Conservation (phyloP, 495 filamentous ascomycete species). For the Rusavskia elegans region DNA sequence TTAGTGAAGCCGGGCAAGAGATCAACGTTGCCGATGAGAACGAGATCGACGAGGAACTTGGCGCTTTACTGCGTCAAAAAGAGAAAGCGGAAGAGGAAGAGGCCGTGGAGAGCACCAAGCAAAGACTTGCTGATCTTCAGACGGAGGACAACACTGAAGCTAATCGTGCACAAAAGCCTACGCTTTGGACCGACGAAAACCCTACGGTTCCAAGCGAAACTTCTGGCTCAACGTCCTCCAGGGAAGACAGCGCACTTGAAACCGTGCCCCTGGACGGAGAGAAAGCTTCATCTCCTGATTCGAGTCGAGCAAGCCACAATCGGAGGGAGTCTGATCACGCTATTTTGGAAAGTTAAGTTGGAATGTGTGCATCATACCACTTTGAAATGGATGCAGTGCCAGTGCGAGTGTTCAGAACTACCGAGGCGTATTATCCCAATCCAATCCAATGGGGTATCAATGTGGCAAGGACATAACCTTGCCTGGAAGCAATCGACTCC, state of each 20-base stretch:
- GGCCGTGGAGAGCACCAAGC: constrained; percentile 27
- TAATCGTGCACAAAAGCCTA: not conserved
- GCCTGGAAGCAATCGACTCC: too few relatives aligned
- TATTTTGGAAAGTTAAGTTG: too few relatives aligned
- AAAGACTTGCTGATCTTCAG: constrained; percentile 20
- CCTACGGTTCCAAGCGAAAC: not conserved
- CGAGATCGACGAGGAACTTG: constrained; percentile 81
- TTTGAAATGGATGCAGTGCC: too few relatives aligned
- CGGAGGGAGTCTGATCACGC: too few relatives aligned
- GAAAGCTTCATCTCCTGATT: too few relatives aligned
- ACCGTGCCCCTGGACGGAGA: not conserved
- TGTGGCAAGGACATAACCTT: too few relatives aligned
- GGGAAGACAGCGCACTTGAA: not conserved
- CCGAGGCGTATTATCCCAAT: too few relatives aligned
- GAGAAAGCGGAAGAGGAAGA: constrained; percentile 36
- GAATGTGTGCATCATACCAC: too few relatives aligned
- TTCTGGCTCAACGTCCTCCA: not conserved
- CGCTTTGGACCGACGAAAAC: not conserved
- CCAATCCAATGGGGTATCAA: too few relatives aligned
- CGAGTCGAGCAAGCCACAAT: too few relatives aligned
- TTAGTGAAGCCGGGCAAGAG: constrained; percentile 40
- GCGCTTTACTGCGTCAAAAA: constrained; percentile 55
- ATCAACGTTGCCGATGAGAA: constrained; percentile 52
- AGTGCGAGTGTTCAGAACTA: too few relatives aligned
- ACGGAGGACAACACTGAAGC: not conserved